A percentile compares a stretch with the other conserved stretches of the same genome.
These are phyloP conservation scores for Aspergillus cavernicola DNA, from an alignment of 495 filamentous ascomycete species.

Conservation along the genomic window DNA sequence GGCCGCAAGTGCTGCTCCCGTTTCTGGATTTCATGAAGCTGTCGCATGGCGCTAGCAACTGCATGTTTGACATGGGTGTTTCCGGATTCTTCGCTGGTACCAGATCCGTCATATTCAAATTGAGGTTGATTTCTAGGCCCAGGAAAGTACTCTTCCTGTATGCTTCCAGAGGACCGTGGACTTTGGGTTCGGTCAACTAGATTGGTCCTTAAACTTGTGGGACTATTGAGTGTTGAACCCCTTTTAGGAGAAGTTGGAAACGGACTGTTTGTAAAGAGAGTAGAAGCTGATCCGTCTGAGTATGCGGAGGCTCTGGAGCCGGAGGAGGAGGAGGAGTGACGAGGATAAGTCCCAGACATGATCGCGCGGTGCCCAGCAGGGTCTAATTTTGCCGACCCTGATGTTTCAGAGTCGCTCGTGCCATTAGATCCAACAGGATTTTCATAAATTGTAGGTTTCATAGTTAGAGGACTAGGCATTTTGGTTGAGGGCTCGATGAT, in stretches of 20 bases:
- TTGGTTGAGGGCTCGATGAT: background rate
- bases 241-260: background rate
- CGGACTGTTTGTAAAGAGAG: constrained; percentile 6
- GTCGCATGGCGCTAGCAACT: constrained; percentile 29
- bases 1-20: constrained; percentile 30
- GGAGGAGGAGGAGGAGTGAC: constrained; percentile 20
- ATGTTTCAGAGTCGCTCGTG: background rate
- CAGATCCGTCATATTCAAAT: background rate
- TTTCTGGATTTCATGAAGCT: constrained; percentile 25
- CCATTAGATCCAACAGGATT: background rate
- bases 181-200: background rate
- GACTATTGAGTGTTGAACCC: background rate
- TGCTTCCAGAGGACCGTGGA: background rate
- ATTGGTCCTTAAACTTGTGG: background rate
- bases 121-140: constrained; percentile 3
- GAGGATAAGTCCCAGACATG: background rate
- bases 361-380: background rate
- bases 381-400: background rate
- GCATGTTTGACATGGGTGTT: constrained; percentile 23
- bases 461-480: background rate
- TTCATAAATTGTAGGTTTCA: background rate
- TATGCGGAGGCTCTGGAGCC: constrained; percentile 17
- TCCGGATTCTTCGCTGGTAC: background rate
- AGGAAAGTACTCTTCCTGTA: background rate
- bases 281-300: constrained; percentile 17